phyloP scores from a whole-genome alignment of 148 eudicot genomes.

The Rhododendron kiyosumense region DNA sequence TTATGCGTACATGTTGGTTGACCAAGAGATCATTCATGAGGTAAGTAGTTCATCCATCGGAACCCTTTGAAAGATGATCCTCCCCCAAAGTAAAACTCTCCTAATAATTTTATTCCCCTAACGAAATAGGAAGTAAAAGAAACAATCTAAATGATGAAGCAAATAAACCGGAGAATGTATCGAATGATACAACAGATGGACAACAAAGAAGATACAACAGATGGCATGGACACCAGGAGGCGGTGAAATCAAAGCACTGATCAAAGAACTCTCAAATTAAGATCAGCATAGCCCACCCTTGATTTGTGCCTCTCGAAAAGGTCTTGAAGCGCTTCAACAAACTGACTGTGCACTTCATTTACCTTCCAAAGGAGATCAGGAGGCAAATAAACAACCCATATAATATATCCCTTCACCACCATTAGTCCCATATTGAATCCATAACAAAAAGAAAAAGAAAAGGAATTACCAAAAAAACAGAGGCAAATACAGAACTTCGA shows the following conservation, averaged over 20 bases:
- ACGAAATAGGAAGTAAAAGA: not conserved
- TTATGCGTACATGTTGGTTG: not conserved
- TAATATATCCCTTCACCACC: not conserved
- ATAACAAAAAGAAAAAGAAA: not conserved
- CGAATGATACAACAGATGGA: not conserved
- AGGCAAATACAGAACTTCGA: not conserved
- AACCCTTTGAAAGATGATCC: not conserved
- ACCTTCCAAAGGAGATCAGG: constrained; percentile 30
- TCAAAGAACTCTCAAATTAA: constrained; percentile 46
- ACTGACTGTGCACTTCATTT: constrained; percentile 46
- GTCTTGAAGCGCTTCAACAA: constrained; percentile 57
- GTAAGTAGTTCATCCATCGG: not conserved
- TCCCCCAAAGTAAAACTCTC: not conserved
- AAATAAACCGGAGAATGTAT: not conserved
- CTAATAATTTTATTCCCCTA: not conserved
- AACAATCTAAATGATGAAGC: not conserved
- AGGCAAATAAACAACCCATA: not conserved
- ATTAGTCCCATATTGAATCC: not conserved
- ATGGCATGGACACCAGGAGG: no score
- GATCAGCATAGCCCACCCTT: constrained; percentile 50
- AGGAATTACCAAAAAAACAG: not conserved
- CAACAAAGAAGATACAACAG: not conserved
- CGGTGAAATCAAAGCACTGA: not conserved
- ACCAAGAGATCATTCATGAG: not conserved
- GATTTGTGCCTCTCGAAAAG: constrained; percentile 67